Evolutionary conservation across 306 rosid genomes (phyloP), one percentile per base, ranked within the genome.

Genomic region (Acacia confusa): DNA sequence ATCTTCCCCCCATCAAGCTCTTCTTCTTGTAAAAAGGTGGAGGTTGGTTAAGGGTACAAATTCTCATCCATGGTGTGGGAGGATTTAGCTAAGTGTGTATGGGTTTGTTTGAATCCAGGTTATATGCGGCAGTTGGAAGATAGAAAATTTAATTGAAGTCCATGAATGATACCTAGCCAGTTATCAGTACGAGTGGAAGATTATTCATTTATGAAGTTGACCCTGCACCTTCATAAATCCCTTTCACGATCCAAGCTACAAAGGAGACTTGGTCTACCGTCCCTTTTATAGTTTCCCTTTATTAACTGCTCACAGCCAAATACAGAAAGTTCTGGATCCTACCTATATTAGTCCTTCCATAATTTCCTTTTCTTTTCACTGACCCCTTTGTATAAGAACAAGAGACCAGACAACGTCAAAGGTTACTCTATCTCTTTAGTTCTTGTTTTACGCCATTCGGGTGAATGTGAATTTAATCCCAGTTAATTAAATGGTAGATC

Each of bases 401-500:
- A 71, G 76, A 78, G 81, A 76, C 73, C 75, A 81, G 87, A 88
- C 90, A 87, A 87, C 74, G 68, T 74, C 84, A 88, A 81, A 84
- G 82, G 78, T 87, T 79, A 44, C 79, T 71, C 63, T 8, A 58
- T 82, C 82, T 44, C 88, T 83, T 77, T 85, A 74, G 67, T 72
- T 72, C 40, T 55, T 53, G 82, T 82, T 82, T 85, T 81, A 20
- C 47, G 85, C 82, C 24, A 43, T 82, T 88, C 27, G 1, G 69
- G 89, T 85, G 89, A 82, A 88, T 79, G 82, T 70, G 53, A 66
- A 76, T 71, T 63, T 41, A 77, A 71, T 69, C 69, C 53, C 25
- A 82, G 74, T 75, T 83, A 40, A 72, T 55, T 16, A 50, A 50
- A 40, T 24, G 63, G 40, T 67, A 72, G 65, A 79, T 75, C 41